Evolutionary conservation across 495 filamentous ascomycete genomes (phyloP).

Genomic region (Penicillium goetzii): DNA sequence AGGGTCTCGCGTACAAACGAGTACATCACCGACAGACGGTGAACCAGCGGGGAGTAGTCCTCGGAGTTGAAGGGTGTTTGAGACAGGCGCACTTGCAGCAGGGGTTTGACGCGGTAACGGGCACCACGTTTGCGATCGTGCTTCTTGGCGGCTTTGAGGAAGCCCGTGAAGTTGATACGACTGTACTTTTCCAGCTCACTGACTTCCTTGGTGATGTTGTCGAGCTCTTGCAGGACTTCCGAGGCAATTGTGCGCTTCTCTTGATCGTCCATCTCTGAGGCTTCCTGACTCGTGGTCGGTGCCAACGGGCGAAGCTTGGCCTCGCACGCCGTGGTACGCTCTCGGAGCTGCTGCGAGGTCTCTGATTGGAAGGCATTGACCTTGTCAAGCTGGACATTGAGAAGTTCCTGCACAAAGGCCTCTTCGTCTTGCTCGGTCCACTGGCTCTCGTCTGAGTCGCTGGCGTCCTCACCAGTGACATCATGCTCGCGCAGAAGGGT

Average conservation of each 20-base stretch:
- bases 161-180: constrained; percentile 95
- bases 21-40: constrained; percentile 90
- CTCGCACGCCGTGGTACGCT: constrained; percentile 64
- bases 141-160: constrained; percentile 97
- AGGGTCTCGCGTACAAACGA: constrained; percentile 86
- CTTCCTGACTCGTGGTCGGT: constrained; percentile 34
- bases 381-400: constrained; percentile 94
- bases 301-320: constrained; percentile 53
- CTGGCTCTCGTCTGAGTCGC: constrained; percentile 52
- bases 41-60: constrained; percentile 87
- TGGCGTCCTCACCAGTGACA: constrained; percentile 54
- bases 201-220: constrained; percentile 84
- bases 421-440: constrained; percentile 99
- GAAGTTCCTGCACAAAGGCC: constrained; percentile 87
- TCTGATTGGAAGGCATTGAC: constrained; percentile 86
- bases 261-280: constrained; percentile 37
- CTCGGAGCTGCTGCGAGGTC: constrained; percentile 70
- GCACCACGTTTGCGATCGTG: constrained; percentile 88
- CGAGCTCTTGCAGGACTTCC: constrained; percentile 76
- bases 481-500: constrained; percentile 74
- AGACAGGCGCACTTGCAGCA: constrained; percentile 85
- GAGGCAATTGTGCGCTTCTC: constrained; percentile 60
- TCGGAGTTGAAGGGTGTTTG: constrained; percentile 93
- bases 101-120: constrained; percentile 82
- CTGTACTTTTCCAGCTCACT: constrained; percentile 94